phyloP scores from a whole-genome alignment of 129 eudicot genomes.

The Erigeron canadensis region DNA sequence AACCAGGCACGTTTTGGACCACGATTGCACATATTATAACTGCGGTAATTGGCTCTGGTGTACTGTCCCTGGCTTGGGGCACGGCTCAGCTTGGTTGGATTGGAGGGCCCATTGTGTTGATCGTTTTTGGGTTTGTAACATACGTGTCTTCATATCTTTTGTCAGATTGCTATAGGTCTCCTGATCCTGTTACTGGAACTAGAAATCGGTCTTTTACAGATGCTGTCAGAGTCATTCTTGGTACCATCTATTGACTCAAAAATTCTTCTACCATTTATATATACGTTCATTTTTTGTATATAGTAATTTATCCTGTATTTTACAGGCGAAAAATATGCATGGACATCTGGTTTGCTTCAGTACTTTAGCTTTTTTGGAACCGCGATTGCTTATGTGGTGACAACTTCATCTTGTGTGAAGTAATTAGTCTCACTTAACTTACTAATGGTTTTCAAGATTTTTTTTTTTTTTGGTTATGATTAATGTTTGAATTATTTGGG shows the following conservation, averaged over 20 bases:
- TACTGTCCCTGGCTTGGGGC: slow-evolving; percentile 70
- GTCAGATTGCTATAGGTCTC: slow-evolving; percentile 64
- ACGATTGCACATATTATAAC: slow-evolving; percentile 60
- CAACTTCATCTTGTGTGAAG: slow-evolving; percentile 58
- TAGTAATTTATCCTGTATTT: neutral
- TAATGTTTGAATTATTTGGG: slow-evolving; percentile 7
- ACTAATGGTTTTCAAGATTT: neutral
- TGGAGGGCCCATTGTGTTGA: slow-evolving; percentile 45
- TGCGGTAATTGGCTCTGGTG: slow-evolving; percentile 71
- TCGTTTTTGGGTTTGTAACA: slow-evolving; percentile 47
- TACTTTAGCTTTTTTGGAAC: slow-evolving; percentile 52
- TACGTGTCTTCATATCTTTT: slow-evolving; percentile 41
- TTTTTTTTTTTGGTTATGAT: neutral
- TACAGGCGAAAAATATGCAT: slow-evolving; percentile 34
- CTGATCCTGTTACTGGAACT: slow-evolving; percentile 56
- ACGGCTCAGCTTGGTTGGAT: slow-evolving; percentile 69
- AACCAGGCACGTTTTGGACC: slow-evolving; percentile 54
- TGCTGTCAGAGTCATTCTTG: slow-evolving; percentile 50
- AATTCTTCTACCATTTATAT: no score
- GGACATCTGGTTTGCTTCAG: slow-evolving; percentile 52
- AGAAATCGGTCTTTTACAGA: slow-evolving; percentile 46
- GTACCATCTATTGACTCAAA: slow-evolving; percentile 14
- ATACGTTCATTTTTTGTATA: neutral
- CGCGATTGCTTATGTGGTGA: slow-evolving; percentile 56
- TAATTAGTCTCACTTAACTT: slow-evolving; percentile 13